Percentiles rank a stretch among this genome's conserved stretches.
Conservation (phyloP, 208 protist genomes). For the Vickermania spadyakhi region DNA sequence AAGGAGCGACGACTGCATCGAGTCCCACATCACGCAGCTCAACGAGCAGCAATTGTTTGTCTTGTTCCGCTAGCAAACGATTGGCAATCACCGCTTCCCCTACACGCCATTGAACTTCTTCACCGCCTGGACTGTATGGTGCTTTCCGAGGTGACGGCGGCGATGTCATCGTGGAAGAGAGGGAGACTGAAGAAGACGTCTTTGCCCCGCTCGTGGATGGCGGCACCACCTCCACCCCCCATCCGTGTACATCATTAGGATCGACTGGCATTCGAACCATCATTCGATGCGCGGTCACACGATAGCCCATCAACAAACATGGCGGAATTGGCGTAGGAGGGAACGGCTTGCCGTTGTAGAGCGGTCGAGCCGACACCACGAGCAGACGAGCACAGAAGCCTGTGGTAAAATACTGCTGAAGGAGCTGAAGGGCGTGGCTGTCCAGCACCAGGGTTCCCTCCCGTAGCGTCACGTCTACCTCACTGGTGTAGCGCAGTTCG, state of each 20-base stretch:
- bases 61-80: neutral
- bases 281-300: conserved; percentile 47
- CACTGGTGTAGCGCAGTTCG: conserved; percentile 69
- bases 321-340: conserved; percentile 30
- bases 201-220: neutral
- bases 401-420: conserved; percentile 59
- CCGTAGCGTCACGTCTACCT: conserved; percentile 53
- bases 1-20: neutral
- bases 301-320: conserved; percentile 61
- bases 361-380: conserved; percentile 33
- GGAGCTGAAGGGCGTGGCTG: conserved; percentile 53
- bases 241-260: conserved; percentile 14
- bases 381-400: conserved; percentile 60
- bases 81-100: neutral
- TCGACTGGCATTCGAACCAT: conserved; percentile 59
- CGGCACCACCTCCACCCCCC: neutral
- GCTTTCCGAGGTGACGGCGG: too few relatives aligned
- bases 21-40: neutral
- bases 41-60: neutral
- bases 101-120: neutral
- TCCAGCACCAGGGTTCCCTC: conserved; percentile 58
- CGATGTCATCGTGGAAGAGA: too few relatives aligned
- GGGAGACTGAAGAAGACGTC: too few relatives aligned
- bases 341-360: conserved; percentile 63
- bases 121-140: neutral